Base-by-base conservation (phyloP, 2,329 filamentous ascomycete species). In the Microdochium paspali region DNA sequence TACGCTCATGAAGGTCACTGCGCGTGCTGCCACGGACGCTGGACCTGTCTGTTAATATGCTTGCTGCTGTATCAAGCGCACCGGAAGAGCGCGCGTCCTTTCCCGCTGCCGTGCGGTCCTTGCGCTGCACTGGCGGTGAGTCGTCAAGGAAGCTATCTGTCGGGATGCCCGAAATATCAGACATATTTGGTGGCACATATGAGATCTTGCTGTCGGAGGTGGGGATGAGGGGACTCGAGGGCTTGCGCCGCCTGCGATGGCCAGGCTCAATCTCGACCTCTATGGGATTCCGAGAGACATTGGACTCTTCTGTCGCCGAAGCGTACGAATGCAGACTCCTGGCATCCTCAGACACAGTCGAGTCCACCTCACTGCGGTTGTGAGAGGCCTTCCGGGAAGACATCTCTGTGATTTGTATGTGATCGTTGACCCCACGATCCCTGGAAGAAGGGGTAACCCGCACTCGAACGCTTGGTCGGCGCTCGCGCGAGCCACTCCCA, bases 381-480 rank as follows among this genome's bases (percentile, higher is more conserved):
- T 68, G 49, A 6, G 76, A 87, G 18, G 84, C 76, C 66, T 85
- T 90, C 58, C 85, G 80, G 53, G 80, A 75, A 53, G 81, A 80
- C 48, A 84, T 84, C 66, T 93, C 87, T 48, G 88, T 94, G 63
- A 95, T 90, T 66, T 93, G 84, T 51, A 95, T 84, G 61, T 87
- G 87, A 61, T 90, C 88, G 65, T 81, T 81, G 56, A 72, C 77
- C 10, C 69, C 63, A 53, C 73, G 68, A 53, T 73, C 68, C 62
- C 76, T 80, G 63, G 80, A 83, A 57, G 86, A 89, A 13, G 90
- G 90, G 13, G 88, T 94, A 52, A 95, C 77, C 68, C 81, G 78
- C 66, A 86, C 74, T 61, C 78, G 79, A 47, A 96, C 88, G 63
- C 89, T 95, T 12, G 90, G 90, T 56, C 86, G 83, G 57, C 85